A percentile compares a stretch with the other conserved stretches of the same genome.
These are phyloP conservation scores for Fusarium veterinarium DNA, from an alignment of 2,329 filamentous ascomycete genomes.

Conservation along the genomic window DNA sequence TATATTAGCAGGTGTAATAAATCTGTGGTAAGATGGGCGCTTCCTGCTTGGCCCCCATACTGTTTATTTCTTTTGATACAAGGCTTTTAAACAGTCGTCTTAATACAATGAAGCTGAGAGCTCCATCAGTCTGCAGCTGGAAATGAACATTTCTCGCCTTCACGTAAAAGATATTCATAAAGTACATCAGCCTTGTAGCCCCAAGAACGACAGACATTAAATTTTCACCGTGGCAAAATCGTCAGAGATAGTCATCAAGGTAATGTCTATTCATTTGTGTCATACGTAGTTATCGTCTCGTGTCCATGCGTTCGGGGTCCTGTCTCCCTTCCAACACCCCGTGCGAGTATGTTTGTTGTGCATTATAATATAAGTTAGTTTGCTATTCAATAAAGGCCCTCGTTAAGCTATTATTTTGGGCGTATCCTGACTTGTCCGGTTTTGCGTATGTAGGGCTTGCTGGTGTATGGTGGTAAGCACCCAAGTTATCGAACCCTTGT, in stretches of 20 bases:
- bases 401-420: background rate
- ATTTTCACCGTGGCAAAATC: background rate
- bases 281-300: slow-evolving; percentile 23
- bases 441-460: background rate
- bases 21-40: background rate
- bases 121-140: background rate
- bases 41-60: background rate
- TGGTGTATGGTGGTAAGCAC: background rate
- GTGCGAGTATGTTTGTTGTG: background rate
- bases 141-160: background rate
- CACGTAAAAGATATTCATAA: background rate
- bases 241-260: background rate
- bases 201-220: background rate
- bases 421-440: background rate
- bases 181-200: background rate
- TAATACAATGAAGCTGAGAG: background rate
- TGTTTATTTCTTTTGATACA: background rate
- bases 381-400: slow-evolving; percentile 15
- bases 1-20: background rate
- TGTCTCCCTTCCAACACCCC: slow-evolving; percentile 8
- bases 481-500: background rate
- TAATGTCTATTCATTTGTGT: slow-evolving; percentile 35
- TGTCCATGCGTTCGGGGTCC: slow-evolving; percentile 35
- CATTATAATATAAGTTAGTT: slow-evolving; percentile 2
- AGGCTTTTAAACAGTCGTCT: background rate